Evolutionary conservation across 106 monocot genomes (phyloP).

Genomic region (Posidonia australis): DNA sequence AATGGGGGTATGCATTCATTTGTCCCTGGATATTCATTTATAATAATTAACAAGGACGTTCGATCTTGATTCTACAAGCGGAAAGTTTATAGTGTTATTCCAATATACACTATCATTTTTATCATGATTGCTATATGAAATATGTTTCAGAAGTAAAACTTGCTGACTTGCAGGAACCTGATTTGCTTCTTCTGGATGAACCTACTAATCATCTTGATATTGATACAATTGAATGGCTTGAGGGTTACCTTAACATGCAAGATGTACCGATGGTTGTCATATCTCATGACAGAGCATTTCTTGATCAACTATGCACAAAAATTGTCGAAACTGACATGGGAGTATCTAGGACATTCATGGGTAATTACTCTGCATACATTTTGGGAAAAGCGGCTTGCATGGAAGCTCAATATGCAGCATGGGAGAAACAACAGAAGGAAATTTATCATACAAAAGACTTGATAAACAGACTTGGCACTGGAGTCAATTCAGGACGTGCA

Average conservation of each 20-base stretch:
- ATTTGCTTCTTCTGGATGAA: constrained; percentile 94
- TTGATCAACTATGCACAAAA: constrained; percentile 88
- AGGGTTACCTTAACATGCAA: constrained; percentile 75
- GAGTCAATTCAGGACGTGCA: constrained; percentile 92
- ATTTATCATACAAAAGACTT: constrained; percentile 88
- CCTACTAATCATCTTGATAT: constrained; percentile 98
- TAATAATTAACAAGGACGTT: too few relatives aligned
- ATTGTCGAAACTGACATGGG: constrained; percentile 99
- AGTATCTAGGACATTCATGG: constrained; percentile 75
- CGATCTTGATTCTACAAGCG: too few relatives aligned
- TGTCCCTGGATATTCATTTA: too few relatives aligned
- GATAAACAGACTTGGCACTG: constrained; percentile 85
- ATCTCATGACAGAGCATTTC: constrained; percentile 95
- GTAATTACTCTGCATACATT: constrained; percentile 87
- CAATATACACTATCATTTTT: too few relatives aligned
- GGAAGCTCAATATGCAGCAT: constrained; percentile 78
- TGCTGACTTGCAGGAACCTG: constrained; percentile 67
- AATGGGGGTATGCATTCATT: too few relatives aligned
- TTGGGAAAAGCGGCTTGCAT: constrained; percentile 65
- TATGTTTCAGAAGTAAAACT: background rate
- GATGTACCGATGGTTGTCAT: constrained; percentile 96
- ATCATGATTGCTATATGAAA: background rate
- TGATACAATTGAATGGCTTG: constrained; percentile 98
- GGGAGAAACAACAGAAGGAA: constrained; percentile 99
- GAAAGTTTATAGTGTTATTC: too few relatives aligned